Base-by-base conservation (phyloP, 352 stramenopile species). In the Pythium aquatile region DNA sequence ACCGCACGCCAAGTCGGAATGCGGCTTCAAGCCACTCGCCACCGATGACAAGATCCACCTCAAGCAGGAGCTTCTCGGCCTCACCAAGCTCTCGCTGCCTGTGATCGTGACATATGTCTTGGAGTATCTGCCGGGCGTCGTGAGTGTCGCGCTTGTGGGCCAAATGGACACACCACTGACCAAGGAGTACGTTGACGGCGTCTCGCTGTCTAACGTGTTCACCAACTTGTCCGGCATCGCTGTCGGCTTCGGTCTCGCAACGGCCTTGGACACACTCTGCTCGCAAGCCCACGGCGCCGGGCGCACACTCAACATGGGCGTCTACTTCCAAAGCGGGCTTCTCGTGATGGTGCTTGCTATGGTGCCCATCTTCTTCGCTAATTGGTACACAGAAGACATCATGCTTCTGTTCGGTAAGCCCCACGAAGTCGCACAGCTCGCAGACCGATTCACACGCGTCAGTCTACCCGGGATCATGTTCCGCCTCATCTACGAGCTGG, bases 401-500 rank as follows among this genome's bases (percentile, higher is more conserved):
- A 69, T 89, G 53, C 54, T 83, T 4, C 44, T 72, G 47, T 64
- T 89, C 33, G 74, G 77, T 0, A 78, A 86, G 55, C 75, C 85
- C 32, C 62, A 68, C 0, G 67, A 81, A 26, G 83, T 96, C 29
- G 66, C 87, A 6, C 40, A 56, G 13, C 55, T 85, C 30, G 84
- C 87, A 1, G 81, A 83, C 26, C 65, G 78, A 5, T 93, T 92
- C 62, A 68, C 63, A 9, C 60, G 84, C 2, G 88, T 88, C 67
- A 72, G 69, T 46, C 42, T 96, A 1, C 73, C 52, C n/a, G 71
- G 78, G 14, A 28, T 85, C 55, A 85, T 87, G 8, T 92, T 89
- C 55, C 52, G 92, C 3, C 96, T 92, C 54, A 62, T 81, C 4
- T 97, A 93, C 66, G 85, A 97, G 66, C 61, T 95, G 16, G 58